Base-by-base conservation (phyloP, 441 rosid genomes). In the Pelargonium citronellum region DNA sequence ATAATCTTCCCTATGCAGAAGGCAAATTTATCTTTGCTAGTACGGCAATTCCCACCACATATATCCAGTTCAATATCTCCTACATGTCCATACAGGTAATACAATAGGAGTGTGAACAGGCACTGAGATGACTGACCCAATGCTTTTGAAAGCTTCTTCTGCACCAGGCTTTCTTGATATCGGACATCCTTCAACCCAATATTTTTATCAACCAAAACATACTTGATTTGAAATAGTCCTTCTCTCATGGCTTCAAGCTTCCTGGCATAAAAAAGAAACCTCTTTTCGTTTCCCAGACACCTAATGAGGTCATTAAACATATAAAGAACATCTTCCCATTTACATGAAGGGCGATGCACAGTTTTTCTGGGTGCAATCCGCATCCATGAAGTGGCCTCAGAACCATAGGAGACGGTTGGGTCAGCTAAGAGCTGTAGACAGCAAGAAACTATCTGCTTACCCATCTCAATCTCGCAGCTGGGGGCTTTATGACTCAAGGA, bases 201-300 rank as follows among this genome's bases (percentile, higher is more conserved):
- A 67, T 74, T 73, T 67, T 80, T 89, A 39, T 89, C 94, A 13
- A 87, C 69, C 64, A 73, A 71, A 65, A 92, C 89, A 77, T 88
- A 85, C 78, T 75, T 89, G 70, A 91, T 83, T 67, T 91, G 92
- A 58, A 75, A 68, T 68, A 89, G 73, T 39, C 97, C 98, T 88
- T 91, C 97, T 84, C 88, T 91, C 94, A 93, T 93, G 27, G 75
- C 86, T 69, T 82, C 78, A 30, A 91, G 87, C 82, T 89, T 93
- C 0, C 70, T 76, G 60, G 84, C 67, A 67, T 89, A 88, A 73
- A 85, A 78, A 19, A 81, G 75, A 64, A 79, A 67, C 34, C 49
- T 73, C 71, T 81, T 79, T 46, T 90, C 89, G 30, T 46, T 77
- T 39, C 74, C 68, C 34, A 90, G 76, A 70, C 84, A 87, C 73